Percentiles rank a stretch among this genome's conserved stretches.
phyloP scores from a whole-genome alignment of 495 filamentous ascomycete species.

The Tetracladium setigerum region DNA sequence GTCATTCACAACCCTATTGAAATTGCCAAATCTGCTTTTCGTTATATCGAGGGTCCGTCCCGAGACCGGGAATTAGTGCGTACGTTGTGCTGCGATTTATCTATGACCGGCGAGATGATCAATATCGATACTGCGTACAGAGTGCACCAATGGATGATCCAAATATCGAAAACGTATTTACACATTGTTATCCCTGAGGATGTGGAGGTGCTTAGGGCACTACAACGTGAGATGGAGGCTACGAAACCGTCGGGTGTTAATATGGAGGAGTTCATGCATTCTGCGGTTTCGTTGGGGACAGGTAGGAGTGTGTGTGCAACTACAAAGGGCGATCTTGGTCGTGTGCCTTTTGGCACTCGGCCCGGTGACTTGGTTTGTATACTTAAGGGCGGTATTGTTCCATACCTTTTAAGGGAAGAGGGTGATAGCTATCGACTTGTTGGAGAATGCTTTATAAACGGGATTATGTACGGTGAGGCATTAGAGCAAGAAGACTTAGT shows the following conservation, averaged over 20 bases:
- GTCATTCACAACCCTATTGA: too few relatives aligned
- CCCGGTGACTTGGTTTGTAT: slow-evolving; percentile 1
- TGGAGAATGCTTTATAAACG: not conserved
- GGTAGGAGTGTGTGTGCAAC: not conserved
- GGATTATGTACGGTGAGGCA: not conserved
- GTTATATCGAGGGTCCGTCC: not conserved
- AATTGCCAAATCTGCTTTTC: not conserved
- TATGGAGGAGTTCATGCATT: too few relatives aligned
- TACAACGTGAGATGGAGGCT: too few relatives aligned
- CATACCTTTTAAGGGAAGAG: not conserved
- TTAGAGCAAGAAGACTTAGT: not conserved
- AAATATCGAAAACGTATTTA: too few relatives aligned
- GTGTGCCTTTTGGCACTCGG: not conserved
- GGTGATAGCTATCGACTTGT: not conserved
- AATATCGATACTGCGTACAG: not conserved
- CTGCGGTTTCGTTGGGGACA: too few relatives aligned
- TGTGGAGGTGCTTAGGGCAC: too few relatives aligned
- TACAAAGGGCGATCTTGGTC: not conserved
- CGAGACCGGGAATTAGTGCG: not conserved
- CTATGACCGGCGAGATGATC: not conserved
- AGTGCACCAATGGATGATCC: not conserved
- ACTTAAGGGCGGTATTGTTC: not conserved
- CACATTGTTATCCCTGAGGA: too few relatives aligned
- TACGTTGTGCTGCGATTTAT: slow-evolving; percentile 2
- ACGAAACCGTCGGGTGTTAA: too few relatives aligned